These are phyloP conservation scores for Fusarium sp. DNA, from an alignment of 2,329 filamentous ascomycete species.

Conservation along the genomic window DNA sequence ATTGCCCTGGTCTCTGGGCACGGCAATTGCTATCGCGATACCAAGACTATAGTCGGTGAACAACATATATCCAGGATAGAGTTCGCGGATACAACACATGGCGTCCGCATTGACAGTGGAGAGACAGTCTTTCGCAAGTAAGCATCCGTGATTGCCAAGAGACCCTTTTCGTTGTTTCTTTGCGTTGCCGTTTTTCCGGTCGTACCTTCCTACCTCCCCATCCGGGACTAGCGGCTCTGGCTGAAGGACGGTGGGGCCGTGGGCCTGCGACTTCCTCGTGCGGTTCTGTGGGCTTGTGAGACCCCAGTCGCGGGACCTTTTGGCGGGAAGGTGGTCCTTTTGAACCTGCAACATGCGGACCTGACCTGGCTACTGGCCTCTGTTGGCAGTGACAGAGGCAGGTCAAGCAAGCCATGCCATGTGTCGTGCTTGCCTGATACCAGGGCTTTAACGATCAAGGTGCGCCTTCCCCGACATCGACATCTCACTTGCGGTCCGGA, in stretches of 20 bases:
- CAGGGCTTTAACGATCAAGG: constrained; percentile 27
- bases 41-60: constrained; percentile 5
- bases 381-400: constrained; percentile 10
- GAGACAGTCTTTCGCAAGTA: constrained; percentile 8
- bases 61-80: constrained; percentile 13
- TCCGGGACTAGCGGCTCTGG: constrained; percentile 43
- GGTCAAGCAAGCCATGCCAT: constrained; percentile 42
- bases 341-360: constrained; percentile 39
- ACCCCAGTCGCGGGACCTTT: constrained; percentile 51
- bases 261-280: constrained; percentile 43
- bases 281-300: constrained; percentile 44
- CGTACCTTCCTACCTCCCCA: constrained; percentile 43
- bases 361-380: too few relatives aligned
- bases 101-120: constrained; percentile 25
- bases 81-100: constrained; percentile 20
- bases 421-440: constrained; percentile 35
- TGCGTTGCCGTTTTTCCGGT: constrained; percentile 35
- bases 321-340: constrained; percentile 49
- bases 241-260: constrained; percentile 38
- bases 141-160: constrained; percentile 10
- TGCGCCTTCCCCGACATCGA: constrained; percentile 36
- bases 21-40: constrained; percentile 14
- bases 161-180: constrained; percentile 25
- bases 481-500: constrained; percentile 13
- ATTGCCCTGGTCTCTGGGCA: constrained; percentile 2